These are phyloP conservation scores for Solanum chilense DNA, from an alignment of 257 asterid species.

Conservation along the genomic window DNA sequence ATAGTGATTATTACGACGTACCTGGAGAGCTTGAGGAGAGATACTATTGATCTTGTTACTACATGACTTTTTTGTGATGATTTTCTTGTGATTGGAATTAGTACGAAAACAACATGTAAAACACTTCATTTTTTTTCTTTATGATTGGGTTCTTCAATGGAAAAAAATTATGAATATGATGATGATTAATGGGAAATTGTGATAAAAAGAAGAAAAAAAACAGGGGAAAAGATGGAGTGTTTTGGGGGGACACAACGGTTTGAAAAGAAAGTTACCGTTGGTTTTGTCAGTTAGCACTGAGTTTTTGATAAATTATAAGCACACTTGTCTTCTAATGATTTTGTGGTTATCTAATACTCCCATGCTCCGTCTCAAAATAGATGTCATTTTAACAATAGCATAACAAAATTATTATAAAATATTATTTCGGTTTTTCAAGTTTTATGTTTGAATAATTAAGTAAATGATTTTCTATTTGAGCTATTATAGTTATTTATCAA, in stretches of 20 bases:
- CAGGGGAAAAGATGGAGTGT: neutral
- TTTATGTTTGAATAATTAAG: neutral
- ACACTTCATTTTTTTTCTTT: constrained; percentile 24
- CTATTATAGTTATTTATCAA: neutral
- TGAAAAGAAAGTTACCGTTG: constrained; percentile 30
- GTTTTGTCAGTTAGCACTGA: constrained; percentile 1
- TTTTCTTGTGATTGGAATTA: constrained; percentile 4
- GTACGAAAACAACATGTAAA: constrained; percentile 26
- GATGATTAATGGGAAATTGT: neutral
- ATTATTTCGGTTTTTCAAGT: accelerated
- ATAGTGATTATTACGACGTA: neutral
- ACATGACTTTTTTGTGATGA: neutral
- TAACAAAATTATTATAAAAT: too few relatives aligned
- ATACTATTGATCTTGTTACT: neutral
- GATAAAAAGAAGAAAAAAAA: neutral
- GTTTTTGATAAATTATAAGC: neutral
- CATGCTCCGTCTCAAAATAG: neutral
- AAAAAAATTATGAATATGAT: neutral
- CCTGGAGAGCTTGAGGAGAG: neutral
- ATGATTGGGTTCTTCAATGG: neutral
- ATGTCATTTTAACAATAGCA: too few relatives aligned
- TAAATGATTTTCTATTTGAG: too few relatives aligned
- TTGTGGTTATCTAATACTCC: neutral
- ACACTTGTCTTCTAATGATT: neutral
- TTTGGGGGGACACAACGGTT: neutral